Evolutionary conservation across 352 stramenopile species (phyloP).

Genomic region (Sclerospora graminicola): DNA sequence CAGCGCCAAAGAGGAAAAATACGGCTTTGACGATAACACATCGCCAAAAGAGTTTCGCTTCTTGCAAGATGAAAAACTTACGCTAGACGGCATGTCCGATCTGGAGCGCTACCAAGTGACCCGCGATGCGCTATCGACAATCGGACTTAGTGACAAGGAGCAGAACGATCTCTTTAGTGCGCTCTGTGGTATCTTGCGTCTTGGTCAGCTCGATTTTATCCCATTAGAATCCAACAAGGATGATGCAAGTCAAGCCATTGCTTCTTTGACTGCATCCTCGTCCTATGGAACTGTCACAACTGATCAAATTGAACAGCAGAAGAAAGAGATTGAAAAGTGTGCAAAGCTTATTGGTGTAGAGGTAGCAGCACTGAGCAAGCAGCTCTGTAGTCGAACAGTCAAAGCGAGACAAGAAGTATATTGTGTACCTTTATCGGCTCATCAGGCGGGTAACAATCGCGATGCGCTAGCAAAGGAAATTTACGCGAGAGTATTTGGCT

Average conservation of each 20-base stretch:
- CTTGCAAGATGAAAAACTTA: constrained; percentile 57
- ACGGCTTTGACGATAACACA: constrained; percentile 35
- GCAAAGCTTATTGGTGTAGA: constrained; percentile 64
- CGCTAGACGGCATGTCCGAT: constrained; percentile 61
- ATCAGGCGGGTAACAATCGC: constrained; percentile 78
- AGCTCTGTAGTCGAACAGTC: constrained; percentile 75
- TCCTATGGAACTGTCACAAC: constrained; percentile 8
- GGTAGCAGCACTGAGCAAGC: constrained; percentile 42
- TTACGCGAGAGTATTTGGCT: constrained; percentile 92
- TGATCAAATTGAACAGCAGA: constrained; percentile 37
- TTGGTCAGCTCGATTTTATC: constrained; percentile 80
- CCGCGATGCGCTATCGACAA: constrained; percentile 62
- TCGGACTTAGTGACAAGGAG: constrained; percentile 56
- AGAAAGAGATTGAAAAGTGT: constrained; percentile 48
- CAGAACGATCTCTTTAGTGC: constrained; percentile 67
- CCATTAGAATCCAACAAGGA: constrained; percentile 65
- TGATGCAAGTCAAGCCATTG: constrained; percentile 59
- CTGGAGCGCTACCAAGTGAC: constrained; percentile 75
- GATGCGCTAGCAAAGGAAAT: constrained; percentile 93
- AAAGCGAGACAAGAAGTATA: constrained; percentile 79
- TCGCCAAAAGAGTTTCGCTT: constrained; percentile 59
- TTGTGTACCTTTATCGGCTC: constrained; percentile 54
- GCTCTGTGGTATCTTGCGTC: constrained; percentile 61
- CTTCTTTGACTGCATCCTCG: constrained; percentile 23
- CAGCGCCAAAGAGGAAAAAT: constrained; percentile 46